Evolutionary conservation across 2,329 filamentous ascomycete species (phyloP), one percentile per base, ranked within the genome.

Genomic region (Monilinia fructigena): DNA sequence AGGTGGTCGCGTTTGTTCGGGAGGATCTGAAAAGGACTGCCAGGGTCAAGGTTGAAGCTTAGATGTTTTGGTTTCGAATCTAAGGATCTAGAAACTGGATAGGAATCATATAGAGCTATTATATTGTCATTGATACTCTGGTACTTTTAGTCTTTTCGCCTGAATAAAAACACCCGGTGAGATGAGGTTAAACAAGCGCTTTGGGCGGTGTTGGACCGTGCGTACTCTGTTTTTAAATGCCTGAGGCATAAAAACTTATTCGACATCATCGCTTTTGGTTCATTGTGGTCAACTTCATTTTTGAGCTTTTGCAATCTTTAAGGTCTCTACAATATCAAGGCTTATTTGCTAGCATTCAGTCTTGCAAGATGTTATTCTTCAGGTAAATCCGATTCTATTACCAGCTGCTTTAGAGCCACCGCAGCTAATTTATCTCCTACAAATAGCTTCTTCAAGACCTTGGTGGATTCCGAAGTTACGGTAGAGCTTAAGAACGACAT

Each of bases 401-500:
- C 16, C n/a, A 38, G 58, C 28, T 50, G 58, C 45, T 38, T 26
- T 50, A 10, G 16, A 26, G 45, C 31, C 16, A 23, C 28, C 38
- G n/a, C n/a, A 38, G 8, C 58, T 60, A 50, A 60, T 35, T 26
- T 26, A 18, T 38, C 31, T n/a, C 26, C 45, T 20, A 38, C 45
- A 31, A 50, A 68, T 76, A 95, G 91, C 82, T 98, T 97, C 83
- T 98, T 98, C 88, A 98, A 98, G 80, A 98, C 94, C 64, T 90
- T 98, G 75, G 96, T 97, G 78, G 95, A 97, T 82, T 90, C 95
- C 73, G 89, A 96, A 82, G 93, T 99, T 76, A 98, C 93, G 56
- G 93, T 99, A 77, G 95, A 99, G 83, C 91, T 99, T 78, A 99
- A 99, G 82, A 99, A 99, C 79, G 95, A 99, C 81, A 96, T 99